Evolutionary conservation across 345 rosid genomes (phyloP).

Genomic region (Syzygium oleosum): DNA sequence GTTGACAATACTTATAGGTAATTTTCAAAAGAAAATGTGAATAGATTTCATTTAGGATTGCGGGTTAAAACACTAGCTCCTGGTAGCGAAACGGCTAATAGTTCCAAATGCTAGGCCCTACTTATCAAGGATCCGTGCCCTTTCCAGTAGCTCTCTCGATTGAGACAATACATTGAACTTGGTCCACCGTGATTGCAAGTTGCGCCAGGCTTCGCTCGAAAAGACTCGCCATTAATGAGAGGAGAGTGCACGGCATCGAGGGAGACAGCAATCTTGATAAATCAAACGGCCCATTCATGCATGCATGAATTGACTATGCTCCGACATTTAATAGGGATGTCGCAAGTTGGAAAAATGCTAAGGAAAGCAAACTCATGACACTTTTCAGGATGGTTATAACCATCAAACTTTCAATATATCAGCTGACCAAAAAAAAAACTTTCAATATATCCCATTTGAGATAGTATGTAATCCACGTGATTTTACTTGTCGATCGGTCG

Average conservation of each 20-base stretch:
- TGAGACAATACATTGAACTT: not conserved
- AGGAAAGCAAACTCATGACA: not conserved
- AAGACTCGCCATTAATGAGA: not conserved
- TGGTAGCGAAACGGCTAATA: not conserved
- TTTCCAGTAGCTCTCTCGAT: too few relatives aligned
- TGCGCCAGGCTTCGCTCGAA: too few relatives aligned
- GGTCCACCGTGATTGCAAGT: too few relatives aligned
- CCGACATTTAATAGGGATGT: not conserved
- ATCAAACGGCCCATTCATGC: not conserved
- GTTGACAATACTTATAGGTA: not conserved
- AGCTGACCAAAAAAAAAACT: too few relatives aligned
- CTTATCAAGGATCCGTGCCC: too few relatives aligned
- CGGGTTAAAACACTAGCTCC: not conserved
- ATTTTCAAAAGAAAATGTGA: not conserved
- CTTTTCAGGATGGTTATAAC: not conserved
- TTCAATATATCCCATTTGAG: not conserved
- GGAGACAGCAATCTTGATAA: not conserved
- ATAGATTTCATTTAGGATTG: not conserved
- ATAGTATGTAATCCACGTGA: not conserved
- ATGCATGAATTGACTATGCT: not conserved
- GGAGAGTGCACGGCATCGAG: not conserved
- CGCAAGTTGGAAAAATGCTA: not conserved
- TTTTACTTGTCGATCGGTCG: not conserved
- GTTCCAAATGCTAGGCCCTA: not conserved
- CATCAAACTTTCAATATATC: not conserved